phyloP scores from a whole-genome alignment of 2,329 filamentous ascomycete genomes.

The Sporothrix inflata region DNA sequence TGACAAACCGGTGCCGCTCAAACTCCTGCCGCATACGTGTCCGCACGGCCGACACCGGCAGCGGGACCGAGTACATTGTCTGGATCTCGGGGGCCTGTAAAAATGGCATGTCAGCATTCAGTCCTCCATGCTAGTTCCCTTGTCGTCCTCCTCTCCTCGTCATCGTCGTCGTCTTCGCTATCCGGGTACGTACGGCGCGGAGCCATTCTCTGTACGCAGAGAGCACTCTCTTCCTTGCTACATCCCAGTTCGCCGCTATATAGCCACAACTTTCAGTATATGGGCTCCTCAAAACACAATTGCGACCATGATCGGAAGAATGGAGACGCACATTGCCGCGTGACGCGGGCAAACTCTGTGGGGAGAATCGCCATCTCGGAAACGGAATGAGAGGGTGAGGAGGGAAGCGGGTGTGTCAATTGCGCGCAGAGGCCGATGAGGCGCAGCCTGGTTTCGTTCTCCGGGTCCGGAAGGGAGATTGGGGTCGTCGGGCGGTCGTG shows the following conservation, averaged over 20 bases:
- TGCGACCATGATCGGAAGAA: background rate
- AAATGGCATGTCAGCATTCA: background rate
- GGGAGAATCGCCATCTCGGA: slow-evolving; percentile 76
- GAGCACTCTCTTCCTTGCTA: slow-evolving; percentile 86
- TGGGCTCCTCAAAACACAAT: background rate
- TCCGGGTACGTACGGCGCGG: slow-evolving; percentile 75
- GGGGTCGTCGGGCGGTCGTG: slow-evolving; percentile 8
- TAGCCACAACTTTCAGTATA: background rate
- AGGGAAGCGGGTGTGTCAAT: background rate
- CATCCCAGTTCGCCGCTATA: slow-evolving; percentile 82
- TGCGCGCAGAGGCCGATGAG: background rate
- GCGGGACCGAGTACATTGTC: slow-evolving; percentile 91
- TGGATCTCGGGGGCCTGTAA: slow-evolving; percentile 90
- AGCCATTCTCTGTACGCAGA: slow-evolving; percentile 94
- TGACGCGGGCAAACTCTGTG: slow-evolving; percentile 84
- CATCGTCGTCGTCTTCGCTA: background rate
- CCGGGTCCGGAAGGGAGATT: background rate
- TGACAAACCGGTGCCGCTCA: slow-evolving; percentile 91
- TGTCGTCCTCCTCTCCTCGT: background rate
- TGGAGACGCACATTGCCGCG: slow-evolving; percentile 69
- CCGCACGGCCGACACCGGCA: slow-evolving; percentile 83
- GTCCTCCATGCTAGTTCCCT: background rate
- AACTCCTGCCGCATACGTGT: slow-evolving; percentile 97
- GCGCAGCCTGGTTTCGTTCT: slow-evolving; percentile 7
- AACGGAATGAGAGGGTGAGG: background rate